phyloP scores from a whole-genome alignment of 495 filamentous ascomycete species.

The Corynascus novoguineensis region DNA sequence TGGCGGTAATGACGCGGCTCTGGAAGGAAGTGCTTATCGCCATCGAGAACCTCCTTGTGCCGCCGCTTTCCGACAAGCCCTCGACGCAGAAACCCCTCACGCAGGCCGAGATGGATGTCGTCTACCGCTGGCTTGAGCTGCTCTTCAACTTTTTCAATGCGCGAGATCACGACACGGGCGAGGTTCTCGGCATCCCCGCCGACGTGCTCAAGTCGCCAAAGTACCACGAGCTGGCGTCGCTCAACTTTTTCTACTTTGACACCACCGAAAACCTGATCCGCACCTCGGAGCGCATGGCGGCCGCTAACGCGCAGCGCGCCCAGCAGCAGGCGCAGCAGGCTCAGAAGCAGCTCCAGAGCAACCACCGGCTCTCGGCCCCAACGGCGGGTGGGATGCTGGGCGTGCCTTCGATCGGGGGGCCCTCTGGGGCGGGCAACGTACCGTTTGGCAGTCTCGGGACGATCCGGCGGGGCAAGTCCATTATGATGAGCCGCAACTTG shows the following conservation, averaged over 20 bases:
- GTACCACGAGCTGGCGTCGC: constrained; percentile 90
- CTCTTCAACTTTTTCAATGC: constrained; percentile 96
- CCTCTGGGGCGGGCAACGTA: constrained; percentile 13
- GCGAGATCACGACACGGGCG: constrained; percentile 72
- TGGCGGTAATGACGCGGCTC: constrained; percentile 91
- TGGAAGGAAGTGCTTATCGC: constrained; percentile 97
- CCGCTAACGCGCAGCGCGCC: constrained; percentile 72
- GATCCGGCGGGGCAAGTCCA: constrained; percentile 77
- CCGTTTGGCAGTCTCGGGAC: constrained; percentile 66
- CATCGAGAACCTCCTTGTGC: constrained; percentile 84
- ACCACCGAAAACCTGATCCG: constrained; percentile 85
- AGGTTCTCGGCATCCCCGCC: constrained; percentile 78
- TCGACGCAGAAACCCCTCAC: constrained; percentile 82
- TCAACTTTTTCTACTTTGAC: constrained; percentile 99
- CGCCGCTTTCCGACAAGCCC: constrained; percentile 91
- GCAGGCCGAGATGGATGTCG: constrained; percentile 87
- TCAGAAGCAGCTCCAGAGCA: constrained; percentile 26
- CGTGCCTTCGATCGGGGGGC: not conserved
- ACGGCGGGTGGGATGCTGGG: not conserved
- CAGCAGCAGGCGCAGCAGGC: constrained; percentile 52
- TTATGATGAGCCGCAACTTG: constrained; percentile 91
- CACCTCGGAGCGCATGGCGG: constrained; percentile 90
- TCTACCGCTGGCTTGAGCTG: constrained; percentile 90
- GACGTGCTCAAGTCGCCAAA: constrained; percentile 94
- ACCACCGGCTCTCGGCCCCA: constrained; percentile 69